Base-by-base conservation (phyloP, 1,139 yeast genomes). In the Scheffersomyces illinoinensis region DNA sequence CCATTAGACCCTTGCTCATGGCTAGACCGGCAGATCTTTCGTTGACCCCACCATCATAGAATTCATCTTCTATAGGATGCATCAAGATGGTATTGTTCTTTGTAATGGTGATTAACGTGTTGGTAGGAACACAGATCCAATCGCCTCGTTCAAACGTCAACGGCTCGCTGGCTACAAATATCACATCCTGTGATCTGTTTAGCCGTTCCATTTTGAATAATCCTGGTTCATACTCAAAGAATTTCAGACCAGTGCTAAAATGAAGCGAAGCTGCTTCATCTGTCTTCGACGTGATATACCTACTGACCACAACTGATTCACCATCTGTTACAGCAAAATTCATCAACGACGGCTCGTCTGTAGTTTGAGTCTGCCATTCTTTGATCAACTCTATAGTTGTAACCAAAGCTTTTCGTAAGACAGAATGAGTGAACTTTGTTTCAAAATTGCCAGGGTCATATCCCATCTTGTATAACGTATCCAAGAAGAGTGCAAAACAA, bases 291-390 rank as follows among this genome's bases (percentile, higher is more conserved):
- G 97, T 90, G 58, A 95, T 89, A 70, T 95, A 95, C 56, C 99
- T 80, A 21, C 96, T 87, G 1, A 92, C 93, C 12, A 93, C 96
- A 8, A 93, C 91, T n/a, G 91, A 83, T 56, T 85, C 85, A 10
- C 98, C 98, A 71, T 95, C 98, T 0, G 98, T 93, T 8, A 93
- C 93, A 0, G 99, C 99, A 73, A 95, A 91, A 71, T 95, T 95
- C 65, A 95, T 78, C 62, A 95, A 76, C 17, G 97, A 91, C 0
- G 99, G 99, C 69, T 93, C 98, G 39, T 59, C 61, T 18, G 76
- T 76, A 54, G 68, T 74, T 64, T 59, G 76, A 62, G 61, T 76
- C 71, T 63, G 89, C 86, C 98, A 93, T 56, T 83, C 81, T 66
- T 89, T 91, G 59, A 95, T 84, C 59, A 84, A 78, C 55, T 85